Percentiles rank a stretch among this genome's conserved stretches.
phyloP scores from a whole-genome alignment of 129 eudicot species.

The Deinandra increscens region DNA sequence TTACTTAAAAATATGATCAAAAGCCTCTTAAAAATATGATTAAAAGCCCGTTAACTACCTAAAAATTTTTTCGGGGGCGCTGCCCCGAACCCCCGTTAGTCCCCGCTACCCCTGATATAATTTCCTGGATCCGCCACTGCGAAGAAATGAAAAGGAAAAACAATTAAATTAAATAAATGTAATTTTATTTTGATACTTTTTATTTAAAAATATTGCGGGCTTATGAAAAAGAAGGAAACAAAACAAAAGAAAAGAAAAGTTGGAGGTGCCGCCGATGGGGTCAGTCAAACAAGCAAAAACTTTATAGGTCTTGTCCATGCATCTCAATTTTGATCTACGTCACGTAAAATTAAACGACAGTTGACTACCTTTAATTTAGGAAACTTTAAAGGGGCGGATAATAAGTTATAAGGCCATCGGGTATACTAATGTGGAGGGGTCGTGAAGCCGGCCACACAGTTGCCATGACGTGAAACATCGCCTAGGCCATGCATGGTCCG shows the following conservation, averaged over 20 bases:
- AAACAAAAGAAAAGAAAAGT: not conserved
- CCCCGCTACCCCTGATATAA: too few relatives aligned
- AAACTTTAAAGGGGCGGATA: not conserved
- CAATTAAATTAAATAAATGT: not conserved
- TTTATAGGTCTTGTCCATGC: conserved; percentile 14
- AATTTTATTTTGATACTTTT: conserved; percentile 2
- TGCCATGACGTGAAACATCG: too few relatives aligned
- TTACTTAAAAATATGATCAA: too few relatives aligned
- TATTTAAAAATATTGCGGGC: not conserved
- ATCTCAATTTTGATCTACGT: not conserved
- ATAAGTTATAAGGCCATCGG: not conserved
- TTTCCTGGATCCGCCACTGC: too few relatives aligned
- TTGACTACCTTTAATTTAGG: not conserved
- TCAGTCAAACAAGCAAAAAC: conserved; percentile 23
- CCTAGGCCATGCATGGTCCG: too few relatives aligned
- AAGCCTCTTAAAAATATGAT: too few relatives aligned
- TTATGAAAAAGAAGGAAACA: not conserved
- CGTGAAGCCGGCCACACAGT: too few relatives aligned
- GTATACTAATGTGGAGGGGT: too few relatives aligned
- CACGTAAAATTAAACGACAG: conserved; percentile 1
- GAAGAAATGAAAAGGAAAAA: not conserved
- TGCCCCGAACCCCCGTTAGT: too few relatives aligned
- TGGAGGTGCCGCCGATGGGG: conserved; percentile 28
- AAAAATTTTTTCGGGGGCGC: too few relatives aligned
- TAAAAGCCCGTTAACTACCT: too few relatives aligned